Conservation (phyloP, 176 grass and related monocot species). For the Tillandsia leiboldiana region DNA sequence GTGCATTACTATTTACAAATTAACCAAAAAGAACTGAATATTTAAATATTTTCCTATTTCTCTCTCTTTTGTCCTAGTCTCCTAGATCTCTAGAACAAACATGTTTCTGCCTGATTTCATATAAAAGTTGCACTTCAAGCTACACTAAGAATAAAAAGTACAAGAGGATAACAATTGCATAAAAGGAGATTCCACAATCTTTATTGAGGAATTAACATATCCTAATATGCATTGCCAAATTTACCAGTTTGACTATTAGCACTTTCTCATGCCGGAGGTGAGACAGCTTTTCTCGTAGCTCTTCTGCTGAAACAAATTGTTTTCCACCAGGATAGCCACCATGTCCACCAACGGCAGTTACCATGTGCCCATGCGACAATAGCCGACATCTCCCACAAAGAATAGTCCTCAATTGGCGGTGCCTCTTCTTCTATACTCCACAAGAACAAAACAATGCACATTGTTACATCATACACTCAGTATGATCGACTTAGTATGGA, state of each 20-base stretch:
- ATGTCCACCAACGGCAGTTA: slow-evolving; percentile 87
- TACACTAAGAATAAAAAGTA: not conserved
- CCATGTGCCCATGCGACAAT: slow-evolving; percentile 76
- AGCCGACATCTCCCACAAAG: slow-evolving; percentile 76
- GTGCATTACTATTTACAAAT: not conserved
- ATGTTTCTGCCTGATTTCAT: not conserved
- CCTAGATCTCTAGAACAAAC: not conserved
- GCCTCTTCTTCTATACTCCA: slow-evolving; percentile 64
- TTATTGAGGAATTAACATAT: not conserved
- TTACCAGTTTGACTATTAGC: slow-evolving; percentile 72
- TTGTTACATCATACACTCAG: not conserved
- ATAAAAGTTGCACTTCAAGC: not conserved
- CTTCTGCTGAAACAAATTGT: slow-evolving; percentile 64
- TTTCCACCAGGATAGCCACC: slow-evolving; percentile 89
- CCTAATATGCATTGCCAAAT: not conserved
- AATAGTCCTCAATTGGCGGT: slow-evolving; percentile 59
- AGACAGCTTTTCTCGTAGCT: slow-evolving; percentile 63
- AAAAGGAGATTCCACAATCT: not conserved
- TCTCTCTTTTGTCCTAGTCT: not conserved
- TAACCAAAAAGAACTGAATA: not conserved
- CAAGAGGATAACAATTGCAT: not conserved
- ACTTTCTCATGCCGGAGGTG: slow-evolving; percentile 74
- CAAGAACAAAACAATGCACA: not conserved
- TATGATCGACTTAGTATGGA: not conserved
- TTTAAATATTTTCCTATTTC: not conserved